Conservation (phyloP, 2,329 filamentous ascomycete genomes). For the Zelopaecilomyces penicillatus region DNA sequence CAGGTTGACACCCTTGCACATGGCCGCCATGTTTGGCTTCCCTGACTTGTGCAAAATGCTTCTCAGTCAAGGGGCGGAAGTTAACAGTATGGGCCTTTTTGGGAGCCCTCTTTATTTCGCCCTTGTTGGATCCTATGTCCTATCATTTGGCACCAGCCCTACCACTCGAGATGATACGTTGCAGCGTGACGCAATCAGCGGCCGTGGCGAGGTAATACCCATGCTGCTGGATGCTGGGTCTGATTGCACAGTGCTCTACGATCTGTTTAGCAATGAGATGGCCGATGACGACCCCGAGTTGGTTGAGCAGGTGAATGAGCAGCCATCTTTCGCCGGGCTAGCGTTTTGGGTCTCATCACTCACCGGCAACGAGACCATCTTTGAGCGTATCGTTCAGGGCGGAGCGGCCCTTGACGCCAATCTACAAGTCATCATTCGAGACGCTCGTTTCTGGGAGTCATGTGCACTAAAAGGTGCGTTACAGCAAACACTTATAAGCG, state of each 20-base stretch:
- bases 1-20: conserved; percentile 22
- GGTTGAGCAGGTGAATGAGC: neutral
- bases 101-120: conserved; percentile 27
- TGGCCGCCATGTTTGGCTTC: conserved; percentile 26
- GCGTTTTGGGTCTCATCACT: conserved; percentile 20
- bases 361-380: conserved; percentile 16
- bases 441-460: neutral
- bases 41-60: conserved; percentile 20
- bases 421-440: conserved; percentile 12
- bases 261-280: conserved; percentile 6
- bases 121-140: conserved; percentile 22
- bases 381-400: conserved; percentile 12
- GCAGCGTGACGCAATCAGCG: conserved; percentile 4
- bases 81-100: conserved; percentile 15
- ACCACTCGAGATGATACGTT: conserved; percentile 16
- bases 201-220: conserved; percentile 14
- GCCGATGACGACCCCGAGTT: no score
- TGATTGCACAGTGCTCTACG: conserved; percentile 12
- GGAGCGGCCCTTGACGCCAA: conserved; percentile 12
- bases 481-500: neutral
- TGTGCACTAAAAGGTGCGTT: no score
- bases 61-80: conserved; percentile 12
- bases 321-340: conserved; percentile 13
- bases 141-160: conserved; percentile 13
- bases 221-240: conserved; percentile 16